A percentile compares a stretch with the other conserved stretches of the same genome.
These are phyloP conservation scores for Triangularia verruculosa DNA, from an alignment of 2,329 filamentous ascomycete species.

Conservation along the genomic window DNA sequence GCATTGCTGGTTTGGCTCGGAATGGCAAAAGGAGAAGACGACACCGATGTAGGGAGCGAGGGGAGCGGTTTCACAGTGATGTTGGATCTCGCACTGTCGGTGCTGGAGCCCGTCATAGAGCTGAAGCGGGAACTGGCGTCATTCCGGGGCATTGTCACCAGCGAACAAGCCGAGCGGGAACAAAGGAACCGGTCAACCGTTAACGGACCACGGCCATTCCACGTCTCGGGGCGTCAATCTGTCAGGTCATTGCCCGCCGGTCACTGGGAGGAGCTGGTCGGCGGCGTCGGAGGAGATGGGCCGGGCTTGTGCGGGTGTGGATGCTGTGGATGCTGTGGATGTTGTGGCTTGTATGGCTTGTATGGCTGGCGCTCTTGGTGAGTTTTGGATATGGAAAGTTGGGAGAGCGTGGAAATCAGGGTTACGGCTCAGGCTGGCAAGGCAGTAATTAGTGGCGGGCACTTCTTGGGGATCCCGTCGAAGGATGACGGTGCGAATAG, in stretches of 20 bases:
- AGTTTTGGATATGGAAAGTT: background rate
- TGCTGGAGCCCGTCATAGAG: slow-evolving; percentile 63
- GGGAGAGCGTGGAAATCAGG: background rate
- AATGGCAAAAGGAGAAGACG: slow-evolving; percentile 20
- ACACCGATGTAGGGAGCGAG: slow-evolving; percentile 24
- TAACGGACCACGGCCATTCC: slow-evolving; percentile 23
- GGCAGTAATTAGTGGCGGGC: background rate
- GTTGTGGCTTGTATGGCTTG: background rate
- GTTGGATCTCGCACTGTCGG: slow-evolving; percentile 64
- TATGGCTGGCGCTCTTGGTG: background rate
- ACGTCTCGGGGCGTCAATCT: slow-evolving; percentile 14
- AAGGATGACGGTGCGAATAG: slow-evolving; percentile 1
- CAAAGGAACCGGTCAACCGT: slow-evolving; percentile 16
- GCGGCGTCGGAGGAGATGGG: background rate
- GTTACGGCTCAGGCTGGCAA: background rate
- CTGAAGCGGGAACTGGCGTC: slow-evolving; percentile 63
- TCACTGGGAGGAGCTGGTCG: background rate
- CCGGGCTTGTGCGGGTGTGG: background rate
- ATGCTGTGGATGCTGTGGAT: background rate
- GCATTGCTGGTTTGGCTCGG: slow-evolving; percentile 27
- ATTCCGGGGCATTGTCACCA: slow-evolving; percentile 64
- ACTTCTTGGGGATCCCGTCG: background rate
- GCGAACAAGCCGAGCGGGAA: slow-evolving; percentile 22
- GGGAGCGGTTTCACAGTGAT: slow-evolving; percentile 57
- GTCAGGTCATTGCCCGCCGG: slow-evolving; percentile 25